Conservation (phyloP, 2,329 filamentous ascomycete genomes). For the Trichoderma koningii region DNA sequence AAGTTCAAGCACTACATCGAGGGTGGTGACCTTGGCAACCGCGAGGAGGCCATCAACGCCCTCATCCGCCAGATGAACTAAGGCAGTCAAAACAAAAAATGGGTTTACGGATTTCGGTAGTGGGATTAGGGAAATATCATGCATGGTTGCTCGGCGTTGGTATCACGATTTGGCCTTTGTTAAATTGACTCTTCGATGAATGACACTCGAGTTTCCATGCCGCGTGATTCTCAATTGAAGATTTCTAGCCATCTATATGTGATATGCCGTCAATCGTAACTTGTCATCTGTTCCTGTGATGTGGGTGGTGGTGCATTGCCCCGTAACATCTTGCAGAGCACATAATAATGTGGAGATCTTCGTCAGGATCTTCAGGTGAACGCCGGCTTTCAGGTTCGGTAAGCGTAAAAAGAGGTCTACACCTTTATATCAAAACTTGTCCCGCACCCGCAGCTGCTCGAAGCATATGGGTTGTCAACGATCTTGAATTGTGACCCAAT, state of each 20-base stretch:
- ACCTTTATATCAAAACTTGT: conserved; percentile 94
- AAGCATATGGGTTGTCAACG: conserved; percentile 86
- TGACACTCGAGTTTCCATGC: conserved; percentile 44
- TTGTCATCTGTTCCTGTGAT: neutral
- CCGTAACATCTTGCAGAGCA: neutral
- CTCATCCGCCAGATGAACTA: conserved; percentile 99
- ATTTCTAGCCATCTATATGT: neutral
- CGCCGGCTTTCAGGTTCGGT: neutral
- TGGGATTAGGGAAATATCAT: conserved; percentile 38
- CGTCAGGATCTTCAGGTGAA: neutral
- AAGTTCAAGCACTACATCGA: conserved; percentile 99
- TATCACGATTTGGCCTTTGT: conserved; percentile 42
- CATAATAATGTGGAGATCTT: neutral
- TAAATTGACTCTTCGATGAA: conserved; percentile 47
- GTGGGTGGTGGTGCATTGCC: neutral
- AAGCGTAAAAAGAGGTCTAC: conserved; percentile 36
- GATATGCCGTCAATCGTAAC: neutral
- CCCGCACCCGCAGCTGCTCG: conserved; percentile 94
- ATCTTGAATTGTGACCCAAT: conserved; percentile 92
- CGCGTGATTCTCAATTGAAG: conserved; percentile 22
- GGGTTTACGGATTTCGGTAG: conserved; percentile 35
- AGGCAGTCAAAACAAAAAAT: conserved; percentile 23
- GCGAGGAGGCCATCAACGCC: conserved; percentile 96
- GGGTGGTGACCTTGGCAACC: conserved; percentile 98
- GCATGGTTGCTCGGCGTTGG: conserved; percentile 47